phyloP scores from a whole-genome alignment of 768 basidiomycete genomes.

The Suillus fuscotomentosus region DNA sequence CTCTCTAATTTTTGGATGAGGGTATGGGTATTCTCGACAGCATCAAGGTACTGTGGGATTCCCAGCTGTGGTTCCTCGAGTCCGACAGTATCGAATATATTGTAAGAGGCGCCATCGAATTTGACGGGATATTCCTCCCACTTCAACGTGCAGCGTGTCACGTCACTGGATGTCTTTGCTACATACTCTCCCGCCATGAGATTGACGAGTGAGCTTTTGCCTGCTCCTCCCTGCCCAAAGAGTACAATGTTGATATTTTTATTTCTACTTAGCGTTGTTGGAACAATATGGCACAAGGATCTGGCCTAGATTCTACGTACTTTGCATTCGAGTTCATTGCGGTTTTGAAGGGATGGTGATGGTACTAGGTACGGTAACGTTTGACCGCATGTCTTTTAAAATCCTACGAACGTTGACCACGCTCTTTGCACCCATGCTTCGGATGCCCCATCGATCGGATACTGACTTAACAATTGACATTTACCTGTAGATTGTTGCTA shows the following conservation, averaged over 20 bases:
- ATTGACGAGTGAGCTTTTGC: conserved; percentile 31
- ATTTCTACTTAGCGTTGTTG: not conserved
- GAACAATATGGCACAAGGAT: not conserved
- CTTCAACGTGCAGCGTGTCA: conserved; percentile 36
- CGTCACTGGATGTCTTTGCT: conserved; percentile 26
- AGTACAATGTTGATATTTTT: conserved; percentile 33
- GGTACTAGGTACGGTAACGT: not conserved
- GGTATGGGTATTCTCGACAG: conserved; percentile 27
- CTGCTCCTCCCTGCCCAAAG: conserved; percentile 41
- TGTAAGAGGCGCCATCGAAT: conserved; percentile 18
- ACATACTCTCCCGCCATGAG: conserved; percentile 24
- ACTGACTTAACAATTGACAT: not conserved
- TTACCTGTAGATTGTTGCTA: not conserved
- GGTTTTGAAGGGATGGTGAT: not conserved
- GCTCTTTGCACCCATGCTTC: not conserved
- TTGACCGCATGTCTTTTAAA: not conserved
- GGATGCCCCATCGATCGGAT: not conserved
- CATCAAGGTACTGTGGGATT: conserved; percentile 21
- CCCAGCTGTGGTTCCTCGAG: conserved; percentile 31
- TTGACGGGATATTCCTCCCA: conserved; percentile 24
- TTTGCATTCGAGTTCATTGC: not conserved
- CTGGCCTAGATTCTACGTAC: not conserved
- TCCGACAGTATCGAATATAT: conserved; percentile 34
- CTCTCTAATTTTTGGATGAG: conserved; percentile 32
- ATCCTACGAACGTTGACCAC: not conserved